Evolutionary conservation across 768 basidiomycete species (phyloP).

Genomic region (Mrakia hoshinonis): DNA sequence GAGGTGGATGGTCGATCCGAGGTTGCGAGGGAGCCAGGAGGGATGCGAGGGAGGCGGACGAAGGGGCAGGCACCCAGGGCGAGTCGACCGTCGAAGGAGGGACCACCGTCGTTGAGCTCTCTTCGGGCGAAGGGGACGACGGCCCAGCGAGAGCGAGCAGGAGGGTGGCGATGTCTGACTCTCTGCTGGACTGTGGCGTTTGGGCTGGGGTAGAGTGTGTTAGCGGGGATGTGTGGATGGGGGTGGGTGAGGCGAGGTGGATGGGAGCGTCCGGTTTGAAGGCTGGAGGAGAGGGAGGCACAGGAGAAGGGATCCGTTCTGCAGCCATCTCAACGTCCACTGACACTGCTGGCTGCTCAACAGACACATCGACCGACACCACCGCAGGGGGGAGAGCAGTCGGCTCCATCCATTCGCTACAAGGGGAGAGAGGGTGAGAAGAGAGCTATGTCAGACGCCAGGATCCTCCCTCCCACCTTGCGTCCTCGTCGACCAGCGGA

Average conservation of each 20-base stretch:
- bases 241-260: not conserved
- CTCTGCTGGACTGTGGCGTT: not conserved
- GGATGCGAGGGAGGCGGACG: conserved; percentile 7
- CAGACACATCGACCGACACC: not conserved
- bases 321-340: not conserved
- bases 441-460: not conserved
- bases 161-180: conserved; percentile 15
- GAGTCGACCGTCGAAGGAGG: not conserved
- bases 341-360: not conserved
- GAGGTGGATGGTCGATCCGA: not conserved
- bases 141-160: conserved; percentile 20
- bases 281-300: not conserved
- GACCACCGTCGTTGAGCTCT: not conserved
- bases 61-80: not conserved
- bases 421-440: not conserved
- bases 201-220: not conserved
- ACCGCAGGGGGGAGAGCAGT: not conserved
- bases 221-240: not conserved
- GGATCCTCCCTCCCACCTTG: not conserved
- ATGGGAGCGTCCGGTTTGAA: not conserved
- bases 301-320: not conserved
- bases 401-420: conserved; percentile 5
- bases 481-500: not conserved
- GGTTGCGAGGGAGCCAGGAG: conserved; percentile 1
- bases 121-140: not conserved